These are phyloP conservation scores for Hyphopichia wangnamkhiaoensis DNA, from an alignment of 1,139 yeast genomes.

Conservation along the genomic window DNA sequence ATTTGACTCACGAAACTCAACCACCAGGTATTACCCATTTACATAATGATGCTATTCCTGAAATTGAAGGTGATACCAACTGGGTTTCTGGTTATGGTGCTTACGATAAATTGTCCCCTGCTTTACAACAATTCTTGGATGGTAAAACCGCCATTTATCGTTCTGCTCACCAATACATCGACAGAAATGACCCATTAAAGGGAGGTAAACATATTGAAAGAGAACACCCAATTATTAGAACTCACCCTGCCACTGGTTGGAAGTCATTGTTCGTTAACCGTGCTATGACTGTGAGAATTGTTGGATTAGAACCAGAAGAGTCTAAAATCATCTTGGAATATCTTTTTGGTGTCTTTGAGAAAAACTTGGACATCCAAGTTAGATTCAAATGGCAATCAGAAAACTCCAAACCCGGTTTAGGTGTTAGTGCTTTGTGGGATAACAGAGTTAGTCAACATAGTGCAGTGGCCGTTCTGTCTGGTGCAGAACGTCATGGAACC, in stretches of 20 bases:
- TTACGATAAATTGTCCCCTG: slow-evolving; percentile 24
- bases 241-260: slow-evolving; percentile 20
- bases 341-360: slow-evolving; percentile 22
- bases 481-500: slow-evolving; percentile 28
- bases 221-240: slow-evolving; percentile 17
- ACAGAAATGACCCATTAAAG: slow-evolving; percentile 21
- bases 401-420: slow-evolving; percentile 36
- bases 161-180: slow-evolving; percentile 23
- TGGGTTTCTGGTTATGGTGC: slow-evolving; percentile 23
- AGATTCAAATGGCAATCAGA: slow-evolving; percentile 47
- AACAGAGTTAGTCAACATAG: slow-evolving; percentile 46
- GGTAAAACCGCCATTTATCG: slow-evolving; percentile 23
- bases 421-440: slow-evolving; percentile 53
- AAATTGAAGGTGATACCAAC: slow-evolving; percentile 17
- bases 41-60: slow-evolving; percentile 17
- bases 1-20: slow-evolving; percentile 18
- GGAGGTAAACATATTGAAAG: slow-evolving; percentile 20
- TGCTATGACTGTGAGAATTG: slow-evolving; percentile 20
- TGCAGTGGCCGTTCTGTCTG: slow-evolving; percentile 25
- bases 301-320: slow-evolving; percentile 22
- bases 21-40: slow-evolving; percentile 19
- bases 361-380: slow-evolving; percentile 34
- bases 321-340: slow-evolving; percentile 19
- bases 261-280: slow-evolving; percentile 21
- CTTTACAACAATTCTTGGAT: slow-evolving; percentile 22